phyloP scores from a whole-genome alignment of 129 eudicot species.

The Heracleum sosnowskyi region DNA sequence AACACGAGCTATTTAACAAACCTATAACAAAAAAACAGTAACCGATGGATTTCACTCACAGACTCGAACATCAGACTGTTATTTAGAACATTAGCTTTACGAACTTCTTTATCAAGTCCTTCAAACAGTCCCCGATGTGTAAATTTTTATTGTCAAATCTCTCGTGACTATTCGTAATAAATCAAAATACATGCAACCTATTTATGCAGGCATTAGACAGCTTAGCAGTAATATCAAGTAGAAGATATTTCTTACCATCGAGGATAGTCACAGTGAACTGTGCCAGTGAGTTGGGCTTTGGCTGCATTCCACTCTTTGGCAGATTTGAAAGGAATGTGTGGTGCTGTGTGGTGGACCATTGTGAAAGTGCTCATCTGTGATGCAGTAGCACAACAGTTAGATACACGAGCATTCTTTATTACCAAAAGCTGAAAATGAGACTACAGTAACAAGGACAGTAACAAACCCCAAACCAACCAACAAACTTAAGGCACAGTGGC shows the following conservation, averaged over 20 bases:
- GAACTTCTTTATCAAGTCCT: background rate
- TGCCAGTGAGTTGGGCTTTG: conserved; percentile 91
- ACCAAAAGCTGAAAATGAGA: background rate
- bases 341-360: conserved; percentile 96
- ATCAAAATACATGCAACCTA: background rate
- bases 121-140: background rate
- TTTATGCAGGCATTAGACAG: background rate
- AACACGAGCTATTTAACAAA: conserved; percentile 9
- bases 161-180: background rate
- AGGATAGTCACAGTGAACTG: conserved; percentile 97
- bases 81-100: background rate
- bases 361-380: conserved; percentile 98
- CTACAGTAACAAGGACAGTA: background rate
- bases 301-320: conserved; percentile 94
- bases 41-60: too few relatives aligned
- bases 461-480: too few relatives aligned
- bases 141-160: background rate
- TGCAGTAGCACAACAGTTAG: background rate
- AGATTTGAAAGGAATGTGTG: conserved; percentile 87
- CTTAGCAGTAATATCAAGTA: background rate
- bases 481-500: too few relatives aligned
- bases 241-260: conserved; percentile 42
- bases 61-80: background rate
- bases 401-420: background rate
- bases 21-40: background rate